These are phyloP conservation scores for Penicillium sp. DNA, from an alignment of 2,329 filamentous ascomycete species.

Conservation along the genomic window DNA sequence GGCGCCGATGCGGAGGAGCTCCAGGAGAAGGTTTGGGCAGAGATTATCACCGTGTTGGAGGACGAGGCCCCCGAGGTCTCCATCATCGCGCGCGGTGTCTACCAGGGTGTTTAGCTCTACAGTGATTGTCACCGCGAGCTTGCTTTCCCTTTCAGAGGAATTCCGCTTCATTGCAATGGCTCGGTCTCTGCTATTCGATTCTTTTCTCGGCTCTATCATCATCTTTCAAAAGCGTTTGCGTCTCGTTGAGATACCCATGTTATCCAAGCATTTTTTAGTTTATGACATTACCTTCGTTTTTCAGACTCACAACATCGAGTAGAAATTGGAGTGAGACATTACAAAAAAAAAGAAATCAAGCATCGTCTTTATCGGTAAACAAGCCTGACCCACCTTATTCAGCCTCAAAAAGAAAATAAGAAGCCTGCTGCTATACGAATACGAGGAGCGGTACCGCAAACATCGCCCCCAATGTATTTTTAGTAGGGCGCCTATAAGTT, in stretches of 20 bases:
- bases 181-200: too few relatives aligned
- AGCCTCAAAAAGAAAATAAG: background rate
- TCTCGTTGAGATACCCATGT: constrained; percentile 7
- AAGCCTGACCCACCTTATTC: background rate
- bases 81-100: constrained; percentile 3
- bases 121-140: too few relatives aligned
- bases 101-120: constrained; percentile 2
- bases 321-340: too few relatives aligned
- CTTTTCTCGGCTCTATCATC: background rate
- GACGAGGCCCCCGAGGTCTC: constrained; percentile 25
- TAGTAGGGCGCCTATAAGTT: background rate
- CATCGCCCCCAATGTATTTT: background rate
- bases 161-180: too few relatives aligned
- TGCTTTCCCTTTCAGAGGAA: too few relatives aligned
- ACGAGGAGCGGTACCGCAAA: background rate
- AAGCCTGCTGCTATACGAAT: background rate
- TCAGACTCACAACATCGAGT: too few relatives aligned
- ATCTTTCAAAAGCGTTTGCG: background rate
- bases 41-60: constrained; percentile 40
- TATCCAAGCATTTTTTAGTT: background rate
- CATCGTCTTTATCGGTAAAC: too few relatives aligned
- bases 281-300: background rate
- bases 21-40: constrained; percentile 43
- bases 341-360: too few relatives aligned
- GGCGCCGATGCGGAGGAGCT: constrained; percentile 38